Base-by-base conservation (phyloP, 495 filamentous ascomycete species). In the Xylaria palmicola region DNA sequence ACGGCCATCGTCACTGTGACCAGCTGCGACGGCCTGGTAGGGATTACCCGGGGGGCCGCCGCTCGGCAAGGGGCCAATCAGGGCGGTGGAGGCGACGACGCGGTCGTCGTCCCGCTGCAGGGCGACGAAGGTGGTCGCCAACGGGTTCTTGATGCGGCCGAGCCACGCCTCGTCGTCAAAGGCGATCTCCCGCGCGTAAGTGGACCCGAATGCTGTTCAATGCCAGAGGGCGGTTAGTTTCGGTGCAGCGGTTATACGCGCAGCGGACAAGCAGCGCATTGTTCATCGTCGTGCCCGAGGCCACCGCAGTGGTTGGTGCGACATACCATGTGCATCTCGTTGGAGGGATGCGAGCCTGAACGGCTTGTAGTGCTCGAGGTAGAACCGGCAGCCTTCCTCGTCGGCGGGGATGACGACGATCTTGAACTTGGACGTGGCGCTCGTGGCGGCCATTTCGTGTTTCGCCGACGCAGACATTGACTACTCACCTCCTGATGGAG, bases 141-240 rank as follows among this genome's bases (percentile, higher is more conserved):
- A 54, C 26, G 79, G 80, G 63, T 81, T 83, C 59, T 61, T 62
- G 30, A 85, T 65, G 40, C 79, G 77, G 17, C 65, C 65, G 27
- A 72, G 64, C 73, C 81, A 83, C 52, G 65, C 64, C 15, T 76
- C 72, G 13, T 77, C 65, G 10, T 64, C 61, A 62, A 79, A 78
- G 19, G 69, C 70, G 58, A 66, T 65, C 62, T 84, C 81, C 26
- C 69, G 64, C 26, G 74, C 76, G 58, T 80, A 81, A 1, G 72
- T 80, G 6, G 81, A 80, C 15, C 75, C 74, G 63, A 83, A 85
- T n/a, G 76, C 72, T 66, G 51, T 27, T 27, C 15, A 20, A 39
- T 34, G 4, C 22, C 37, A 15, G 22, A 17, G 17, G 3, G 19
- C 22, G 26, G 44, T 48, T 48, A 48, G 44, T 45, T 19, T n/a